Percentiles rank a stretch among this genome's conserved stretches.
phyloP scores from a whole-genome alignment of 1,284 basidiomycete species.

The Salmacisia buchloeana region DNA sequence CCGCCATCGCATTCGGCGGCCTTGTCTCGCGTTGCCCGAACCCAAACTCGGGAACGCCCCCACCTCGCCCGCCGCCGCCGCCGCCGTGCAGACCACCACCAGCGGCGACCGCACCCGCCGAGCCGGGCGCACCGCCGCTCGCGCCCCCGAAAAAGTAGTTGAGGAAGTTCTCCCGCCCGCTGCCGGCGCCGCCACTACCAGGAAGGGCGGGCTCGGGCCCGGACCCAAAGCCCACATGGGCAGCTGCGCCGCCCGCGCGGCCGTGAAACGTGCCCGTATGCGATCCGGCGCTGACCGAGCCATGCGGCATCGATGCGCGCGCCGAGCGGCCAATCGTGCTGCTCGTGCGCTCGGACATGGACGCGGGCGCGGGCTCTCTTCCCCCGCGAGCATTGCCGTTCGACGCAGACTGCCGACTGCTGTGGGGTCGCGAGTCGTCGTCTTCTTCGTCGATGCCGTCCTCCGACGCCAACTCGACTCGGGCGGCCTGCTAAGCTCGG shows the following conservation, averaged over 20 bases:
- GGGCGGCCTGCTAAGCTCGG: neutral
- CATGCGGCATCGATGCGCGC: neutral
- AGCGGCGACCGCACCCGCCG: neutral
- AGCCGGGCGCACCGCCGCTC: conserved; percentile 27
- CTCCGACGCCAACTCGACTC: conserved; percentile 28
- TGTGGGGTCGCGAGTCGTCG: conserved; percentile 14
- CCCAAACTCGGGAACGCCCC: neutral
- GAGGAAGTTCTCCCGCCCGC: conserved; percentile 40
- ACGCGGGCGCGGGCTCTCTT: neutral
- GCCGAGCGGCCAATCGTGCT: too few species aligned
- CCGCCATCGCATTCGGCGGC: conserved; percentile 53
- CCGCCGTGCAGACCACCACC: neutral
- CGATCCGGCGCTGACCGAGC: neutral
- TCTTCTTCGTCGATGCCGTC: conserved; percentile 29
- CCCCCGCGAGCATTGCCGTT: conserved; percentile 1
- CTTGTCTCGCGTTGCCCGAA: neutral
- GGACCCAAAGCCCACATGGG: too few species aligned
- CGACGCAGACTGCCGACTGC: neutral
- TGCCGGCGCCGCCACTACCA: conserved; percentile 16
- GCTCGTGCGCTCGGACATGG: neutral
- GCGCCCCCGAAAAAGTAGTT: conserved; percentile 50
- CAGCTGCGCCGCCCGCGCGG: neutral
- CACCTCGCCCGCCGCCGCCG: neutral
- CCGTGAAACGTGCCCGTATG: too few species aligned
- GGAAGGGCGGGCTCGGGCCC: neutral